Conservation (phyloP, 495 filamentous ascomycete species). For the Hypoxylon subgilvum region DNA sequence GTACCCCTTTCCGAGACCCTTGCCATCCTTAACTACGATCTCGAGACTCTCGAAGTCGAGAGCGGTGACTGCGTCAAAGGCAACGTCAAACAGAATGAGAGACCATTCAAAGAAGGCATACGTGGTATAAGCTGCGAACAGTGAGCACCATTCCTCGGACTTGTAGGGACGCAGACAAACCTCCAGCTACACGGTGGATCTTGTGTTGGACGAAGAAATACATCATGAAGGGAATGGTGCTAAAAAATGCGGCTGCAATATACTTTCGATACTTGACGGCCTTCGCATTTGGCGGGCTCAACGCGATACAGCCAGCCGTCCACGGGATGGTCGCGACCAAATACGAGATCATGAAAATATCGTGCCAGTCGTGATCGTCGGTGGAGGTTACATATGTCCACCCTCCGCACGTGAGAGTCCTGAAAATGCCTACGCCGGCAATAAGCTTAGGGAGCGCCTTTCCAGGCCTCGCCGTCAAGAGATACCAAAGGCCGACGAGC, state of each 20-base stretch:
- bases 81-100: slow-evolving; percentile 92
- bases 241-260: slow-evolving; percentile 84
- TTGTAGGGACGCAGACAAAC: slow-evolving; percentile 57
- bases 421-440: slow-evolving; percentile 78
- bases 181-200: slow-evolving; percentile 90
- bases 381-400: slow-evolving; percentile 99
- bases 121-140: slow-evolving; percentile 82
- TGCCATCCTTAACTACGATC: slow-evolving; percentile 84
- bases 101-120: slow-evolving; percentile 99
- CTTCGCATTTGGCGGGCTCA: slow-evolving; percentile 83
- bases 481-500: slow-evolving; percentile 90
- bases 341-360: slow-evolving; percentile 99
- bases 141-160: slow-evolving; percentile 25
- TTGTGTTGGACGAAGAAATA: slow-evolving; percentile 99
- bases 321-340: slow-evolving; percentile 92
- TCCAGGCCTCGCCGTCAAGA: slow-evolving; percentile 79
- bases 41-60: slow-evolving; percentile 92
- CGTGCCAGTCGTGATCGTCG: slow-evolving; percentile 98
- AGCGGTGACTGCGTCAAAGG: slow-evolving; percentile 95
- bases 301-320: slow-evolving; percentile 86
- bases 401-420: slow-evolving; percentile 92
- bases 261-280: slow-evolving; percentile 91
- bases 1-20: slow-evolving; percentile 97
- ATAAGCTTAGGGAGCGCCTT: slow-evolving; percentile 80
- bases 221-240: slow-evolving; percentile 84